phyloP scores from a whole-genome alignment of 1,139 yeast genomes.

The Geotrichum reessii region DNA sequence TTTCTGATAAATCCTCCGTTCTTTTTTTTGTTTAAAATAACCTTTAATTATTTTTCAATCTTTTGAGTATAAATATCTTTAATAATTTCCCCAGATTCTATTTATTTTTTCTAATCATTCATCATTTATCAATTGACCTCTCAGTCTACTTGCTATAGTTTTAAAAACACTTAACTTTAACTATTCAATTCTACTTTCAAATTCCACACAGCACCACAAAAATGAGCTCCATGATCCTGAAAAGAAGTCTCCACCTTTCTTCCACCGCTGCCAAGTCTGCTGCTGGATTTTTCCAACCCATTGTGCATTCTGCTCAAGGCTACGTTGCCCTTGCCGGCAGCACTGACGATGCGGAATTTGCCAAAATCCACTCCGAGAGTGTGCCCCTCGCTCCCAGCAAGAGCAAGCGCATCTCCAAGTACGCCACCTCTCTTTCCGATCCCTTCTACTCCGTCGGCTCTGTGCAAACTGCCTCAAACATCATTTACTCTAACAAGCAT shows the following conservation, averaged over 20 bases:
- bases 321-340: constrained; percentile 7
- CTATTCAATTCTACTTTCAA: no score
- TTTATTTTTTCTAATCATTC: background rate
- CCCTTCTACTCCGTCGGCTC: constrained; percentile 2
- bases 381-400: background rate
- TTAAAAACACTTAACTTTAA: background rate
- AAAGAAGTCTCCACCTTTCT: background rate
- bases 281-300: background rate
- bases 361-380: background rate
- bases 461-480: constrained; percentile 6
- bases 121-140: background rate
- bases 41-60: background rate
- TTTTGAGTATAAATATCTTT: constrained; percentile 1
- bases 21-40: no score
- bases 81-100: background rate
- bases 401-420: background rate
- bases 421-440: background rate
- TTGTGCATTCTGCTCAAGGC: constrained; percentile 1
- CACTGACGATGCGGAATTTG: background rate
- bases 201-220: no score
- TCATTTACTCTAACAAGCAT: constrained; percentile 7
- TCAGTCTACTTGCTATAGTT: background rate
- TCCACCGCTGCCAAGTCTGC: constrained; percentile 28
- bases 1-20: no score
- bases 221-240: background rate